Evolutionary conservation across 1,139 yeast genomes (phyloP), one percentile per base, ranked within the genome.

Genomic region (Wickerhamomyces sp.): DNA sequence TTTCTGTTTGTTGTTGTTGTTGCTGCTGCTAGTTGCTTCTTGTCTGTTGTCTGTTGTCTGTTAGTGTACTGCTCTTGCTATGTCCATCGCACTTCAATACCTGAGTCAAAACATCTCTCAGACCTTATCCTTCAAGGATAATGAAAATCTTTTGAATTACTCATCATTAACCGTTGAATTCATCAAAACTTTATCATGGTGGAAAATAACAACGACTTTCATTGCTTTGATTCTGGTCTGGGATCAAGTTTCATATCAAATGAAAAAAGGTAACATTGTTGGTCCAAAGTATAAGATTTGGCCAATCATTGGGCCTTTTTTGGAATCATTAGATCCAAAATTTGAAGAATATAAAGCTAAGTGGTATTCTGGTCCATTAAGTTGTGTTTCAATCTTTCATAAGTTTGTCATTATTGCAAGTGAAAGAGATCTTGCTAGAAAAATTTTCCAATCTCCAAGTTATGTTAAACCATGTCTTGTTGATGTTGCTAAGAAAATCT

Each of bases 381-480:
- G 95, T 18, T 93, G 98, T 73, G 99, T 93, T 44, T 89, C 97
- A 3, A 94, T 93, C 52, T 93, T 93, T 77, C 99, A 93, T 73
- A 91, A 93, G 71, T 93, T 93, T 63, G 99, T 93, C 42, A 95
- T 93, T 47, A 90, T 93, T 68, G 98, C 97, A 10, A 83, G 95
- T 9, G 76, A 86, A 36, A 81, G 96, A 61, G 98, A 91, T 57
- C 74, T 93, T 55, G 87, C 97, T 27, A 80, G 98, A 67, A 93
- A 93, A 62, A 83, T 90, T 51, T 76, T 93, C 58, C 83, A 81
- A 59, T 81, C 95, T 30, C 95, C 97, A 34, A 76, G 79, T 48
- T 93, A 75, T 62, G 97, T 89, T 49, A 90, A 90, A 66, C 99
- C 99, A 8, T 93, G 99, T 72, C 96, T 93, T 50, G 99, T 93